Evolutionary conservation across 805 yeast genomes (phyloP).

Genomic region (Spathaspora passalidarum): DNA sequence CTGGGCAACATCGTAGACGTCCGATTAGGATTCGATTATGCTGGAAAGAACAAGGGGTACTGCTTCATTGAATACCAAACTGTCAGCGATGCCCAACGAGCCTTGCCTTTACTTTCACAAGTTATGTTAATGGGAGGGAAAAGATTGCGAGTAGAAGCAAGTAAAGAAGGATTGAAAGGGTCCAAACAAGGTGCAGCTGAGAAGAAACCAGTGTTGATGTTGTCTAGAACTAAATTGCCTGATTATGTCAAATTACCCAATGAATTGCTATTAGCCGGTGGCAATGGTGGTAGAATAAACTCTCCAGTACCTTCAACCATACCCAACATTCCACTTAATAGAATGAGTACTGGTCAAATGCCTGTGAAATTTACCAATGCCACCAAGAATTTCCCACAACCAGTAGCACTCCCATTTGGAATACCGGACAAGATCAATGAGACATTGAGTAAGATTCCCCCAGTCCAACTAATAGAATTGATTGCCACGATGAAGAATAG

Average conservation of each 20-base stretch:
- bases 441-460: slow-evolving; percentile 63
- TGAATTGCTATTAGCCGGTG: slow-evolving; percentile 27
- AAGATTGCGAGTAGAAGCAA: slow-evolving; percentile 53
- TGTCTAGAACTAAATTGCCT: slow-evolving; percentile 50
- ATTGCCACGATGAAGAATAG: slow-evolving; percentile 63
- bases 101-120: slow-evolving; percentile 42
- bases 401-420: slow-evolving; percentile 42
- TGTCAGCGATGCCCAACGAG: slow-evolving; percentile 52
- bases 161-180: slow-evolving; percentile 50
- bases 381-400: slow-evolving; percentile 52
- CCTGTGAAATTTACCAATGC: slow-evolving; percentile 55
- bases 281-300: not conserved
- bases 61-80: slow-evolving; percentile 58
- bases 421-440: slow-evolving; percentile 55
- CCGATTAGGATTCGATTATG: slow-evolving; percentile 56
- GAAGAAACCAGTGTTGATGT: slow-evolving; percentile 42
- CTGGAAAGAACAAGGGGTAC: slow-evolving; percentile 63
- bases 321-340: not conserved
- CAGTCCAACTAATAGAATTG: slow-evolving; percentile 66
- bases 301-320: slow-evolving; percentile 3
- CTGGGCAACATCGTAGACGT: slow-evolving; percentile 70
- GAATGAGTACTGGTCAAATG: slow-evolving; percentile 17
- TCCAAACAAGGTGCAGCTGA: slow-evolving; percentile 32
- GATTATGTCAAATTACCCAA: slow-evolving; percentile 56
- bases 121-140: slow-evolving; percentile 37